These are phyloP conservation scores for Lumnitzera racemosa DNA, from an alignment of 345 rosid genomes.

Conservation along the genomic window DNA sequence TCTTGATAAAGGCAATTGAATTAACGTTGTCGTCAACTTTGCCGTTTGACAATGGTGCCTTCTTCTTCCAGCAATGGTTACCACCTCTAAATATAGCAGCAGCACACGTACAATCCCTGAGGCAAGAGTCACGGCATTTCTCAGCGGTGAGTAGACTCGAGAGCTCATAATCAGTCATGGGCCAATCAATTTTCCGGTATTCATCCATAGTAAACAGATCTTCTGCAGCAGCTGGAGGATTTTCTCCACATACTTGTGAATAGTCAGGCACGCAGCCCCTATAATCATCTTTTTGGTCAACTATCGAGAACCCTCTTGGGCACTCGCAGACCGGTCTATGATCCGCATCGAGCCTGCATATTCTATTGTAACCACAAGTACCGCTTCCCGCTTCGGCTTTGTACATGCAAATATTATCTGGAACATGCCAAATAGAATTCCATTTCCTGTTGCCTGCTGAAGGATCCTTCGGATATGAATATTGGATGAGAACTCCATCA, in stretches of 20 bases:
- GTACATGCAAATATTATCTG: conserved; percentile 30
- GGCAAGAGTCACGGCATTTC: conserved; percentile 14
- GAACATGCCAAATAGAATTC: conserved; percentile 19
- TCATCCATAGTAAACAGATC: conserved; percentile 9
- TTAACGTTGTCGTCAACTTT: background rate
- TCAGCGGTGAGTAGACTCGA: conserved; percentile 4
- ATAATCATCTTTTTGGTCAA: conserved; percentile 8
- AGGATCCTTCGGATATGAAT: conserved; percentile 34
- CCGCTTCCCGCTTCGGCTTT: conserved; percentile 18
- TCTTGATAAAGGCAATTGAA: conserved; percentile 1
- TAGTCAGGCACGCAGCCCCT: conserved; percentile 17
- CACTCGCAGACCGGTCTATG: conserved; percentile 32
- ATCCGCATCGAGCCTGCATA: conserved; percentile 27
- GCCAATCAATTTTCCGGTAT: conserved; percentile 11
- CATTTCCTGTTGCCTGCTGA: background rate
- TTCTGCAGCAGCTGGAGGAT: background rate
- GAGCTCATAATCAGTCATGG: conserved; percentile 13
- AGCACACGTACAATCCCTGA: conserved; percentile 21
- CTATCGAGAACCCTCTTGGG: conserved; percentile 14
- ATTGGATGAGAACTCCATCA: conserved; percentile 51
- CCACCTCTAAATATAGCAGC: conserved; percentile 10
- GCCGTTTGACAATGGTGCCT: conserved; percentile 20
- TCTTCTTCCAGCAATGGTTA: conserved; percentile 20
- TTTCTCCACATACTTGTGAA: conserved; percentile 12
- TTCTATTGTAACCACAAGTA: conserved; percentile 56